These are phyloP conservation scores for Syncephalastrum racemosum DNA, from an alignment of 371 early-diverging fungal genomes.

Conservation along the genomic window DNA sequence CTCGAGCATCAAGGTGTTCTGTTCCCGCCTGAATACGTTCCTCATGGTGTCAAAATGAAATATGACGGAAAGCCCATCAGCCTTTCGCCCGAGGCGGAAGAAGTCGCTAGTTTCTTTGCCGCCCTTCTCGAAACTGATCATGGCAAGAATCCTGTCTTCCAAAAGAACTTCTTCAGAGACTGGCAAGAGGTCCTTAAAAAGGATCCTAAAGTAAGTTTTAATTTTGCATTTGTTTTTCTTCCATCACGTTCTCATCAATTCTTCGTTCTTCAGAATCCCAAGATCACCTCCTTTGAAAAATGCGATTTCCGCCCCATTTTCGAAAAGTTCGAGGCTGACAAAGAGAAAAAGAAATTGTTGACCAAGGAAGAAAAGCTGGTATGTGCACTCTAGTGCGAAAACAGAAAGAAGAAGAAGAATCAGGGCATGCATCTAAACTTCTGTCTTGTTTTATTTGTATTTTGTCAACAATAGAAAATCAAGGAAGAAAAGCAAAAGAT, in stretches of 20 bases:
- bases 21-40: conserved; percentile 92
- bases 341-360: conserved; percentile 80
- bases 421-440: neutral
- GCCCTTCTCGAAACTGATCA: conserved; percentile 84
- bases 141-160: conserved; percentile 81
- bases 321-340: conserved; percentile 74
- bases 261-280: conserved; percentile 49
- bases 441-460: conserved; percentile 2
- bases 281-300: conserved; percentile 74
- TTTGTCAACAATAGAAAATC: conserved; percentile 29
- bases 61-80: conserved; percentile 81
- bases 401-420: too few species aligned
- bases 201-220: conserved; percentile 57
- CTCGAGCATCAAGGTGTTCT: conserved; percentile 87
- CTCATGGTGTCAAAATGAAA: conserved; percentile 86
- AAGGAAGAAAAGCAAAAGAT: conserved; percentile 74
- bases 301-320: conserved; percentile 92
- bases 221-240: neutral
- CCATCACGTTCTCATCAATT: neutral
- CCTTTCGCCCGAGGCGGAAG: conserved; percentile 86
- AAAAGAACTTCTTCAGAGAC: conserved; percentile 91
- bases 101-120: conserved; percentile 95
- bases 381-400: conserved; percentile 6
- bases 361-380: conserved; percentile 90
- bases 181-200: conserved; percentile 67